Evolutionary conservation across 179 eudicot genomes (phyloP).

Genomic region (Camellia oleifera): DNA sequence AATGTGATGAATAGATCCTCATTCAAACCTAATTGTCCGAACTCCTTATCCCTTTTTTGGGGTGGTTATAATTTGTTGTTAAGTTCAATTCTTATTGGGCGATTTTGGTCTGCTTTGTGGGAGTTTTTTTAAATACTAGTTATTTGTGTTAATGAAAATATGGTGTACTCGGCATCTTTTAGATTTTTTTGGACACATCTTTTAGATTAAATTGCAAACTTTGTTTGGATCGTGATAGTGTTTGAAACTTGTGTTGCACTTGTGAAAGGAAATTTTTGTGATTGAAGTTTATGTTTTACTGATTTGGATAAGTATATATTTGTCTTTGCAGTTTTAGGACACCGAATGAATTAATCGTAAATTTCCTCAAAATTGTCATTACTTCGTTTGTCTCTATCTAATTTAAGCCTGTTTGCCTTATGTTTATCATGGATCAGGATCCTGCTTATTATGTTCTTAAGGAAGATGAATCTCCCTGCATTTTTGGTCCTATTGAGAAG

Average conservation of each 20-base stretch:
- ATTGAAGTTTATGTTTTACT: background rate
- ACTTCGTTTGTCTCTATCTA: background rate
- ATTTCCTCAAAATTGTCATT: background rate
- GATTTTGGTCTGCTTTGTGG: background rate
- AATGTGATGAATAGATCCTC: no score
- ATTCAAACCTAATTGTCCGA: no score
- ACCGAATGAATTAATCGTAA: background rate
- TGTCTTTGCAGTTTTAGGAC: background rate
- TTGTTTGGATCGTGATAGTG: background rate
- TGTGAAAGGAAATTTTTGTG: background rate
- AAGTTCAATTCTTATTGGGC: background rate
- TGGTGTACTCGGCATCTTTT: background rate
- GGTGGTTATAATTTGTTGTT: no score
- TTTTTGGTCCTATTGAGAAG: slow-evolving; percentile 94
- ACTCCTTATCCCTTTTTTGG: no score
- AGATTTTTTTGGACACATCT: no score
- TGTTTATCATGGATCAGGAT: slow-evolving; percentile 46
- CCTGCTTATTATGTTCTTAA: slow-evolving; percentile 81
- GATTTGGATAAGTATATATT: background rate
- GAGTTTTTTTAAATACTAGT: no score
- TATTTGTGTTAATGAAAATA: background rate
- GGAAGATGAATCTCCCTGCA: slow-evolving; percentile 91
- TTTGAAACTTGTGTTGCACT: background rate
- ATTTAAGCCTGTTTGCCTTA: background rate
- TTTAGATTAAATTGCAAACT: background rate